A percentile compares a stretch with the other conserved stretches of the same genome.
phyloP scores from a whole-genome alignment of 345 rosid genomes.

The Pugionium dolabratum region DNA sequence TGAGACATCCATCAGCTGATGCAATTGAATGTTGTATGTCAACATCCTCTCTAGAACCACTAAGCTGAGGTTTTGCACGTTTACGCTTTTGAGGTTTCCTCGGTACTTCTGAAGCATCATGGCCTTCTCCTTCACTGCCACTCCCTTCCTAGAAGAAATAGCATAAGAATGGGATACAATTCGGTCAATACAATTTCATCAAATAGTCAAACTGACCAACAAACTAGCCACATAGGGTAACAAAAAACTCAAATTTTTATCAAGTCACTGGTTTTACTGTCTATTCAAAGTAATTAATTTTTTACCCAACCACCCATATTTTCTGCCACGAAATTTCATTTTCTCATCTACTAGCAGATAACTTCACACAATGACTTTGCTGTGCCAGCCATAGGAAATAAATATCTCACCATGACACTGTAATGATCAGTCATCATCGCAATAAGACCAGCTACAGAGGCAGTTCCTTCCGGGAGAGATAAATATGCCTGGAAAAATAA shows the following conservation, averaged over 20 bases:
- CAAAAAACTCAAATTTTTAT: conserved; percentile 9
- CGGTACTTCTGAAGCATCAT: conserved; percentile 46
- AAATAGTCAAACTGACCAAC: background rate
- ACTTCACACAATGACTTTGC: conserved; percentile 13
- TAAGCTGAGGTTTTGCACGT: conserved; percentile 53
- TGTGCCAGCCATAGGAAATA: conserved; percentile 5
- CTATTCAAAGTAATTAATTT: conserved; percentile 6
- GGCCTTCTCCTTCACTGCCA: conserved; percentile 79
- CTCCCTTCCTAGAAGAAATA: conserved; percentile 63
- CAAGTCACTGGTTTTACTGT: background rate
- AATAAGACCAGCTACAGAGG: conserved; percentile 89
- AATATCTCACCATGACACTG: conserved; percentile 67
- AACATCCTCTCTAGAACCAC: conserved; percentile 55
- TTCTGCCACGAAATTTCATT: conserved; percentile 9
- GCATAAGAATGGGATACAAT: conserved; percentile 30
- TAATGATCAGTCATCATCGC: conserved; percentile 99
- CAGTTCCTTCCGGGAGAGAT: conserved; percentile 93
- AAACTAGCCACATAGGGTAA: conserved; percentile 16
- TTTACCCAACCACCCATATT: conserved; percentile 22
- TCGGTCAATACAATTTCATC: background rate
- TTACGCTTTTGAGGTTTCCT: conserved; percentile 63
- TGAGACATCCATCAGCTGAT: conserved; percentile 71
- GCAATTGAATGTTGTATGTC: conserved; percentile 42
- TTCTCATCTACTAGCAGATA: conserved; percentile 9
- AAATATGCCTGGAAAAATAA: conserved; percentile 73